Evolutionary conservation across 1,139 yeast genomes (phyloP).

Genomic region (Diutina catenulata): DNA sequence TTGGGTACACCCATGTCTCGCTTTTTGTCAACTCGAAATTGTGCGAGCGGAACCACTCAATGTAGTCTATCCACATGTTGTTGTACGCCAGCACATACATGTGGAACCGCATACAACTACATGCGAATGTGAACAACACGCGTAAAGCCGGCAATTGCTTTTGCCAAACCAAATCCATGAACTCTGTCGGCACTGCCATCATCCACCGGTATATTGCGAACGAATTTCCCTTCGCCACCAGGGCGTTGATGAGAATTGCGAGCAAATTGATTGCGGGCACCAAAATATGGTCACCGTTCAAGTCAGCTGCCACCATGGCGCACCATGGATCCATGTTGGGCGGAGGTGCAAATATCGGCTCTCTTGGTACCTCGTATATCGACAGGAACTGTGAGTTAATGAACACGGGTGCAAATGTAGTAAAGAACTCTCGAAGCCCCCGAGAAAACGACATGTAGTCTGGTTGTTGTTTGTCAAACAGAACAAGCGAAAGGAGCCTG

Average conservation of each 20-base stretch:
- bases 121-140: background rate
- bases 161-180: background rate
- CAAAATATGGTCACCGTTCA: background rate
- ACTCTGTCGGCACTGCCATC: background rate
- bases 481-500: background rate
- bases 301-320: background rate
- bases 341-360: background rate
- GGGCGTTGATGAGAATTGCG: background rate
- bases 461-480: background rate
- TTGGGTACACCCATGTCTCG: background rate
- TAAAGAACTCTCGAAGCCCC: background rate
- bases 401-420: background rate
- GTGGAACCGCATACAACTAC: background rate
- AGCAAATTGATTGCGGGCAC: background rate
- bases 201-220: background rate
- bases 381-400: background rate
- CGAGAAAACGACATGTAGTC: background rate
- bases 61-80: constrained; percentile 1
- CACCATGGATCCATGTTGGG: background rate
- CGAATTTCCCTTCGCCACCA: background rate
- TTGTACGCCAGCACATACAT: constrained; percentile 4
- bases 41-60: background rate
- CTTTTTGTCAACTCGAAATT: background rate
- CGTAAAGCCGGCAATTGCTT: background rate
- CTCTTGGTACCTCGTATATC: too few relatives aligned